These are phyloP conservation scores for Diaporthe ilicicola DNA, from an alignment of 2,329 filamentous ascomycete species.

Conservation along the genomic window DNA sequence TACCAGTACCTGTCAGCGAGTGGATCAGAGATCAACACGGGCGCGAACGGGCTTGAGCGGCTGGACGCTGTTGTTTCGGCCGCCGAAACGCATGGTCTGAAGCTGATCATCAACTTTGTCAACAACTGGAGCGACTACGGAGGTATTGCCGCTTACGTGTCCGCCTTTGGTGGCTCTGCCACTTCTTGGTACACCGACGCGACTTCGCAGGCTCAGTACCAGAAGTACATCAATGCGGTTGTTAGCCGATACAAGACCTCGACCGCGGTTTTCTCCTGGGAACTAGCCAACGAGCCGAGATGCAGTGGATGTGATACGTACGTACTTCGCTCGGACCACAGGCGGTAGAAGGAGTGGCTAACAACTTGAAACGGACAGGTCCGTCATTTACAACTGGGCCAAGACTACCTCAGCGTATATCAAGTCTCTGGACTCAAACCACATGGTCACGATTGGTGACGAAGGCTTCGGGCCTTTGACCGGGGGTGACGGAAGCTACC, in stretches of 20 bases:
- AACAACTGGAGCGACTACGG: slow-evolving; percentile 76
- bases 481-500: slow-evolving; percentile 59
- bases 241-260: slow-evolving; percentile 58
- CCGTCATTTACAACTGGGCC: slow-evolving; percentile 68
- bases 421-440: slow-evolving; percentile 68
- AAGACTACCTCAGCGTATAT: slow-evolving; percentile 66
- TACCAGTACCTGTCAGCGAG: slow-evolving; percentile 60
- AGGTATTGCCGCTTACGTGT: slow-evolving; percentile 69
- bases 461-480: slow-evolving; percentile 55
- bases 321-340: neutral
- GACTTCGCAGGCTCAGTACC: slow-evolving; percentile 63
- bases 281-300: slow-evolving; percentile 64
- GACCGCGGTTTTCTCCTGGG: slow-evolving; percentile 61
- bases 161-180: slow-evolving; percentile 63
- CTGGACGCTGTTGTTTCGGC: slow-evolving; percentile 70
- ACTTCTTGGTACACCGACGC: slow-evolving; percentile 65
- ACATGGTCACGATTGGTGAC: slow-evolving; percentile 72
- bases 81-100: slow-evolving; percentile 67
- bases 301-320: slow-evolving; percentile 63
- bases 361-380: slow-evolving; percentile 34
- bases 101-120: slow-evolving; percentile 71
- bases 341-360: neutral
- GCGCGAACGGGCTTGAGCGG: slow-evolving; percentile 66
- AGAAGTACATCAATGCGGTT: slow-evolving; percentile 57
- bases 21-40: slow-evolving; percentile 68